Percentiles rank a stretch among this genome's conserved stretches.
phyloP scores from a whole-genome alignment of 768 basidiomycete genomes.

The Daedaleopsis sinensis region DNA sequence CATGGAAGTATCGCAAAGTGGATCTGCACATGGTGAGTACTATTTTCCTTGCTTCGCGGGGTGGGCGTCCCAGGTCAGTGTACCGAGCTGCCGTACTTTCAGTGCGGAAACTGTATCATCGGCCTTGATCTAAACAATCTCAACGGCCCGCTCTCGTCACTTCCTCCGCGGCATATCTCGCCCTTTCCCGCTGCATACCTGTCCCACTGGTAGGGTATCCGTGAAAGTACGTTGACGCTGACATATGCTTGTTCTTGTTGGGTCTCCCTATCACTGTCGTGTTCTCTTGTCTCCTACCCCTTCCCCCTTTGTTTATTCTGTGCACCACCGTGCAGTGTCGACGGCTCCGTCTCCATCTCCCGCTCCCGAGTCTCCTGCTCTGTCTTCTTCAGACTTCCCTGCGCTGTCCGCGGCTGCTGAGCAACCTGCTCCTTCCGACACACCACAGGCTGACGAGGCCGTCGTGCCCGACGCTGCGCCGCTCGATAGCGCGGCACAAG shows the following conservation, averaged over 20 bases:
- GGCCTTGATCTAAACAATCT: slow-evolving; percentile 53
- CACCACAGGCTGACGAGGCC: slow-evolving; percentile 34
- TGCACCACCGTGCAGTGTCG: slow-evolving; percentile 33
- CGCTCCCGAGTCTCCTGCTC: slow-evolving; percentile 44
- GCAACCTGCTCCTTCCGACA: slow-evolving; percentile 28
- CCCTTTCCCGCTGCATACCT: slow-evolving; percentile 36
- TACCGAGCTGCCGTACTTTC: slow-evolving; percentile 89
- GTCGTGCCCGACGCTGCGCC: slow-evolving; percentile 15
- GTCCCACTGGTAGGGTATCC: slow-evolving; percentile 29
- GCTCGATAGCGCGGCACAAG: slow-evolving; percentile 39
- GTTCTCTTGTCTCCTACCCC: slow-evolving; percentile 28
- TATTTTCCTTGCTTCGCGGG: slow-evolving; percentile 57
- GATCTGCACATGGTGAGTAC: slow-evolving; percentile 68
- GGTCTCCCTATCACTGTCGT: slow-evolving; percentile 30
- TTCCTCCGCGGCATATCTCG: slow-evolving; percentile 30
- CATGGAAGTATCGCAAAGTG: slow-evolving; percentile 38
- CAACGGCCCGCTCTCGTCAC: slow-evolving; percentile 28
- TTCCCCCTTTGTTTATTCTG: slow-evolving; percentile 35
- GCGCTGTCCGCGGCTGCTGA: slow-evolving; percentile 52
- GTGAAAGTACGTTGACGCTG: slow-evolving; percentile 29
- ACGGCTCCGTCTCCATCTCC: slow-evolving; percentile 23
- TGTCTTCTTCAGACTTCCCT: slow-evolving; percentile 79
- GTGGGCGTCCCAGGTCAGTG: slow-evolving; percentile 79
- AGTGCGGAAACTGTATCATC: slow-evolving; percentile 83
- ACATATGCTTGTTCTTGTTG: slow-evolving; percentile 32